Base-by-base conservation (phyloP, 2,329 filamentous ascomycete species). In the Herpotrichia juniperi region DNA sequence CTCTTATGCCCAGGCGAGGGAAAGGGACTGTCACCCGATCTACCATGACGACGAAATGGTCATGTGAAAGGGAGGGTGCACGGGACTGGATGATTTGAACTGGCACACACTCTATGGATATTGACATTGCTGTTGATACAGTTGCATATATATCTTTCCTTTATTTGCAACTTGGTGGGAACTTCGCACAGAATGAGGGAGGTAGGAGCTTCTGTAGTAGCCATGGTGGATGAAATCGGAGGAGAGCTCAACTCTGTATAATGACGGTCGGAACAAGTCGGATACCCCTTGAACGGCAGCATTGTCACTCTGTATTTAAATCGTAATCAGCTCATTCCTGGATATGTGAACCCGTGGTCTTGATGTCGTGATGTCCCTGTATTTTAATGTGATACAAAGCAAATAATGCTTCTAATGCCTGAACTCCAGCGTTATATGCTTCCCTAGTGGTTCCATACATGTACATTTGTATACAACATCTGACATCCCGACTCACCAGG, bases 1-100 rank as follows among this genome's bases (percentile, higher is more conserved):
- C 0, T 80, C 83, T 19, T 84, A 81, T 59, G 81, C 84, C 62
- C 81, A 84, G 54, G 75, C 76, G 6, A 72, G 78, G 34, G 79
- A 81, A 51, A 75, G 77, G 54, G 82, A 82, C 51, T 75, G 78
- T 28, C 64, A 65, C 39, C 57, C 56, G 37, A 48, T 61, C 34
- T 67, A 71, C 40, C 62, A 48, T 3, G 71, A 75, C 44, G 69
- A 75, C 31, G 73, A 75, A 54, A 76, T 76, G 73, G 68, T 73
- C 32, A 74, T 76, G 73, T 76, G 49, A 66, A 39, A 35, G 21
- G 25, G 7, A 32, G 32, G 17, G 14, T 19, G 10, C 24, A 32
- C 26, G 14, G n/a, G n/a, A n/a, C n/a, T 9, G 28, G n/a, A 11
- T 19, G 34, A 51, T 46, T 43, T 49, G 47, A 28, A 28, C 14